Conservation (phyloP, 768 basidiomycete species). For the Rhodotorula diobovata region DNA sequence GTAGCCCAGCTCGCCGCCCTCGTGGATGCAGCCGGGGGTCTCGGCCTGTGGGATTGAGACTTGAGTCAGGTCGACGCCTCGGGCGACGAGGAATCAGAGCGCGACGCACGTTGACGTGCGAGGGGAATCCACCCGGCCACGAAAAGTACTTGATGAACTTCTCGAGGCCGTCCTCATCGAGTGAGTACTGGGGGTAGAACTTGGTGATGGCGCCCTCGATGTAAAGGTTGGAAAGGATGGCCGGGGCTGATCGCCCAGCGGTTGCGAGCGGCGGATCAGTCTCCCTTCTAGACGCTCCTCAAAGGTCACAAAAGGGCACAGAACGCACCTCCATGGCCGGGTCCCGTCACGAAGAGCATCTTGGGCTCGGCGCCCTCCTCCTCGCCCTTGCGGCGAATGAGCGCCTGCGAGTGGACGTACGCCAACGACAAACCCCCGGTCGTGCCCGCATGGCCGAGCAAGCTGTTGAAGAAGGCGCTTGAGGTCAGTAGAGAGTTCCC, state of each 20-base stretch:
- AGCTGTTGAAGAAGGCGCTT: background rate
- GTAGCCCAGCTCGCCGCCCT: slow-evolving; percentile 83
- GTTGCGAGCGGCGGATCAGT: no score
- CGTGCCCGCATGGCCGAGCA: slow-evolving; percentile 44
- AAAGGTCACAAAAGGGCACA: background rate
- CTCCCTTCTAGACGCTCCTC: background rate
- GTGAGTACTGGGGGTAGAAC: slow-evolving; percentile 52
- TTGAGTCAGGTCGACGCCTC: slow-evolving; percentile 45
- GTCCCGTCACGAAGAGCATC: slow-evolving; percentile 73
- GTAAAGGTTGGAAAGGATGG: slow-evolving; percentile 77
- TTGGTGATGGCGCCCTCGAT: slow-evolving; percentile 65
- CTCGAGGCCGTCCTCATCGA: slow-evolving; percentile 47
- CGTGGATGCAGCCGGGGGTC: slow-evolving; percentile 84
- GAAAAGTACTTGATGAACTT: slow-evolving; percentile 71
- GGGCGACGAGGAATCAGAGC: background rate
- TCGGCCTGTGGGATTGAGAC: slow-evolving; percentile 58
- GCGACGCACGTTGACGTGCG: slow-evolving; percentile 50
- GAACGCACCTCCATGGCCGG: slow-evolving; percentile 51
- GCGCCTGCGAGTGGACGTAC: slow-evolving; percentile 62
- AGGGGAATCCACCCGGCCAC: slow-evolving; percentile 70
- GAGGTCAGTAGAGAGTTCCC: background rate
- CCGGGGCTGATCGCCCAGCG: slow-evolving; percentile 73
- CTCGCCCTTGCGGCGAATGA: slow-evolving; percentile 48
- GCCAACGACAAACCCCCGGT: slow-evolving; percentile 71
- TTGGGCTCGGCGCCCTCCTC: slow-evolving; percentile 52